Evolutionary conservation across 345 rosid species (phyloP).

Genomic region (Psidium guajava): DNA sequence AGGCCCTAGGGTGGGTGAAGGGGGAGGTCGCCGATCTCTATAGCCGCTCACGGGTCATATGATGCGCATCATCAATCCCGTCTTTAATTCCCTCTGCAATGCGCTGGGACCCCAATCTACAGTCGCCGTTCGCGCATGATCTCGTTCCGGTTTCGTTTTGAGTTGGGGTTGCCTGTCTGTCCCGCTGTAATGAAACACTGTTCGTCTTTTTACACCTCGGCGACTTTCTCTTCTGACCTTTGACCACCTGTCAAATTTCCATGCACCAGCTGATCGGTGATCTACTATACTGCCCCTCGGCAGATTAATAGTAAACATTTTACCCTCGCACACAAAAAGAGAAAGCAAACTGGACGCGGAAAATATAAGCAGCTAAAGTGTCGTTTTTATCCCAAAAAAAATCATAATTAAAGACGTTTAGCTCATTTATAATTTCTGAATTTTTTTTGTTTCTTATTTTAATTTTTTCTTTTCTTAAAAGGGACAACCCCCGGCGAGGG

Average conservation of each 20-base stretch:
- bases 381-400: no score
- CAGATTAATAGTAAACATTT: no score
- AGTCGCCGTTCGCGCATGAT: background rate
- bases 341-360: no score
- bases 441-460: no score
- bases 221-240: background rate
- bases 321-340: no score
- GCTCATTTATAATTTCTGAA: no score
- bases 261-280: background rate
- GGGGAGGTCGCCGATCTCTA: background rate
- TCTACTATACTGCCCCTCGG: background rate
- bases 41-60: background rate
- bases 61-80: slow-evolving; percentile 1
- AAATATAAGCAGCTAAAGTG: no score
- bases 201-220: background rate
- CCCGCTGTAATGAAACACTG: background rate
- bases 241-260: background rate
- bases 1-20: background rate
- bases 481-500: no score
- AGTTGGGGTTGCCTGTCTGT: background rate
- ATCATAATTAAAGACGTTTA: no score
- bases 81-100: background rate
- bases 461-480: no score
- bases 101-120: background rate
- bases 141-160: background rate